A percentile compares a stretch with the other conserved stretches of the same genome.
Conservation (phyloP, 495 filamentous ascomycete genomes). For the Penicillium odoratum region DNA sequence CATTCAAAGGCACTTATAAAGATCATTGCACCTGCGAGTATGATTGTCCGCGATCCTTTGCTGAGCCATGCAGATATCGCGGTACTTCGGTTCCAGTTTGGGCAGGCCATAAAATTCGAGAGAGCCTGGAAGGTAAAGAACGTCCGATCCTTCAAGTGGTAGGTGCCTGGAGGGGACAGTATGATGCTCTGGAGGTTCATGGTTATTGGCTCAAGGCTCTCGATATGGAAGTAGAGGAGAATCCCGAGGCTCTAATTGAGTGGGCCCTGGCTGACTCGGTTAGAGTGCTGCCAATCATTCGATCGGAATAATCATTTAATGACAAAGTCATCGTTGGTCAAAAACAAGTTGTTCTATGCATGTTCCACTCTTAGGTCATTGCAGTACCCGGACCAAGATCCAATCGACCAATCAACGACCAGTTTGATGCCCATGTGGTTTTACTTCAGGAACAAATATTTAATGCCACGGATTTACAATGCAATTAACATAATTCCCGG, state of each 20-base stretch:
- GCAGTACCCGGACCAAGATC: background rate
- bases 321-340: background rate
- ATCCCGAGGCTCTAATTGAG: constrained; percentile 9
- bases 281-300: background rate
- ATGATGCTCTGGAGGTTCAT: constrained; percentile 6
- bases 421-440: constrained; percentile 3
- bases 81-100: too few species aligned
- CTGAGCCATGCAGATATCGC: too few species aligned
- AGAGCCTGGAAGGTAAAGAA: too few species aligned
- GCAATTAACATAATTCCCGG: background rate
- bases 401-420: background rate
- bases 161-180: background rate
- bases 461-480: background rate
- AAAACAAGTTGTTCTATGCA: background rate
- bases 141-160: too few species aligned
- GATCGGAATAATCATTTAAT: background rate
- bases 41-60: too few species aligned
- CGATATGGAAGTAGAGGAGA: constrained; percentile 2
- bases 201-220: constrained; percentile 7
- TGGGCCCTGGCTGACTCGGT: constrained; percentile 9
- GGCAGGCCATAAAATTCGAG: too few species aligned
- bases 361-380: background rate
- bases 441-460: too few species aligned
- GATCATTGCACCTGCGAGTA: too few species aligned
- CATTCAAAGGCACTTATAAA: too few species aligned